These are phyloP conservation scores for Sordaria brevicollis DNA, from an alignment of 495 filamentous ascomycete species.

Conservation along the genomic window DNA sequence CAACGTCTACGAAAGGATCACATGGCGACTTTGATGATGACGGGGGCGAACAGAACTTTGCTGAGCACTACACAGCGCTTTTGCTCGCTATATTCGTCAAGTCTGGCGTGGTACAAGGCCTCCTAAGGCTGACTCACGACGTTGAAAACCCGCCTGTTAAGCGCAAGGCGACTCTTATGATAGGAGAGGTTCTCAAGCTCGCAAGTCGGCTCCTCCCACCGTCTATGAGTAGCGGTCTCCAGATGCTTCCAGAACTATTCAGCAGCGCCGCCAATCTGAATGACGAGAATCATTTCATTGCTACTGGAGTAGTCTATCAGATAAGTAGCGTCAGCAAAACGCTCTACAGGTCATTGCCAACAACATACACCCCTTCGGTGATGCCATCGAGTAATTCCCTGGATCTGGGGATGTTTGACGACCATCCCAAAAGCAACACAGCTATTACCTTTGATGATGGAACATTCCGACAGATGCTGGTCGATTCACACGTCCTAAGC, in stretches of 20 bases:
- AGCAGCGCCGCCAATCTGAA: constrained; percentile 60
- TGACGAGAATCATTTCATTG: constrained; percentile 61
- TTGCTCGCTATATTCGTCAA: constrained; percentile 77
- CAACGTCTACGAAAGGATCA: constrained; percentile 25
- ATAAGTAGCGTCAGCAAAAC: constrained; percentile 96
- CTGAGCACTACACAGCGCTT: constrained; percentile 89
- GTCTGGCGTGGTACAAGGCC: constrained; percentile 67
- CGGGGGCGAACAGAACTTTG: constrained; percentile 64
- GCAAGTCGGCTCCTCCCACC: constrained; percentile 75
- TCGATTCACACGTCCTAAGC: constrained; percentile 79
- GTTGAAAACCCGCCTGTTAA: constrained; percentile 63
- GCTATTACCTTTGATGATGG: constrained; percentile 75
- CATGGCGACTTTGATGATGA: constrained; percentile 54
- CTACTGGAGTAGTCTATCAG: constrained; percentile 85
- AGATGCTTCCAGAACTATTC: constrained; percentile 76
- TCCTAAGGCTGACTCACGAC: constrained; percentile 62
- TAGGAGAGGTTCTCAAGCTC: constrained; percentile 84
- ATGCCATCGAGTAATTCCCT: constrained; percentile 26
- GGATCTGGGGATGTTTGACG: constrained; percentile 36
- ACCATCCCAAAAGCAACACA: constrained; percentile 62
- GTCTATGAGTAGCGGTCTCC: constrained; percentile 65
- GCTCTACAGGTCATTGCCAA: constrained; percentile 63
- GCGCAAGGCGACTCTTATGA: constrained; percentile 79
- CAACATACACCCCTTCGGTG: constrained; percentile 25
- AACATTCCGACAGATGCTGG: constrained; percentile 70